Conservation (phyloP, 768 basidiomycete species). For the Amanita pallidorosea region DNA sequence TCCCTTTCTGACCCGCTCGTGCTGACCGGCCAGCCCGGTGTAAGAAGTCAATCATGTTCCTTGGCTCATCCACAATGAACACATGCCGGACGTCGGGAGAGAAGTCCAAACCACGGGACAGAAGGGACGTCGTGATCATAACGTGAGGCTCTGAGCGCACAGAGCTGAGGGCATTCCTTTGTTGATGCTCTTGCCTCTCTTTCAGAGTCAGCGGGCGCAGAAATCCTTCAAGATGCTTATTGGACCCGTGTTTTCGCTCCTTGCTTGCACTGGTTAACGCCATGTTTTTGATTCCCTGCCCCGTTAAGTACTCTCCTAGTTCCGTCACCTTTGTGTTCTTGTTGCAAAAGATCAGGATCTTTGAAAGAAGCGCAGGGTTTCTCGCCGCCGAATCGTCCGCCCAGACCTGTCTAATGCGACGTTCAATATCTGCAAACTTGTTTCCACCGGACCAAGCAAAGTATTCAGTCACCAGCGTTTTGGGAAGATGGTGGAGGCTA, state of each 20-base stretch:
- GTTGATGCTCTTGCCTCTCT: conserved; percentile 6
- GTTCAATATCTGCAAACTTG: conserved; percentile 70
- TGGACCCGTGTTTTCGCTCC: conserved; percentile 53
- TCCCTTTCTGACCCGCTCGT: conserved; percentile 59
- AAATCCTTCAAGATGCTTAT: conserved; percentile 72
- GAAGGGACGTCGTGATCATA: conserved; percentile 81
- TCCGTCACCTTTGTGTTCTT: conserved; percentile 56
- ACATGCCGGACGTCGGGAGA: conserved; percentile 67
- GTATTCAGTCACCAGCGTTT: conserved; percentile 60
- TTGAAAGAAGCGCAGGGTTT: conserved; percentile 31
- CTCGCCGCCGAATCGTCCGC: conserved; percentile 40
- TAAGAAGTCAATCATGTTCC: conserved; percentile 86
- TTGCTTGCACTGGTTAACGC: conserved; percentile 57
- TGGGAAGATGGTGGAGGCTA: conserved; percentile 68
- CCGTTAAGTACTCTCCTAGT: conserved; percentile 45
- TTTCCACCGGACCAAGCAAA: conserved; percentile 72
- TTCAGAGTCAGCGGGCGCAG: conserved; percentile 23
- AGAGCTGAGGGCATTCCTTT: conserved; percentile 3
- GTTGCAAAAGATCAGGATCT: conserved; percentile 81
- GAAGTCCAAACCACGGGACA: conserved; percentile 88
- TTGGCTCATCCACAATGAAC: conserved; percentile 79
- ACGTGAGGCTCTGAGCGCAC: conserved; percentile 38
- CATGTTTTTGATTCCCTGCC: conserved; percentile 51
- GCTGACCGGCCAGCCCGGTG: conserved; percentile 85
- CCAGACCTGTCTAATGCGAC: conserved; percentile 66